Evolutionary conservation across 225 moss, liverwort and hornwort genomes (phyloP).

Genomic region (Antitrichia curtipendula): DNA sequence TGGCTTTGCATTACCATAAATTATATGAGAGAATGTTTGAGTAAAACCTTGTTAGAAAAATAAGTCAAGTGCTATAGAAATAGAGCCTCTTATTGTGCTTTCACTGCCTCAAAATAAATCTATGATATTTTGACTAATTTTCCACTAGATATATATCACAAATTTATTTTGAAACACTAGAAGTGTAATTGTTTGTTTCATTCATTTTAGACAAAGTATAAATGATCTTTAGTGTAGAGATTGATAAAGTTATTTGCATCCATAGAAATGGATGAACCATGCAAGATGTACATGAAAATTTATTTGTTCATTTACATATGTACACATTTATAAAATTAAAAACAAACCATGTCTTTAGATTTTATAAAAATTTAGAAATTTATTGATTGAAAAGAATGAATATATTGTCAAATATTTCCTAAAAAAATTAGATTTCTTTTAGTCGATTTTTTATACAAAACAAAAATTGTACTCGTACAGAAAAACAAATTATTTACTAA

Average conservation of each 20-base stretch:
- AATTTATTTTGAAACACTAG: too few species aligned
- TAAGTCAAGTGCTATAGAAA: accelerated
- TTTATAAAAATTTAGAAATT: background rate
- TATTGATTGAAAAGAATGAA: background rate
- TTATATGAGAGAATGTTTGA: background rate
- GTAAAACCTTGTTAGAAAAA: background rate
- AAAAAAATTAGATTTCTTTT: background rate
- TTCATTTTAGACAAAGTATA: background rate
- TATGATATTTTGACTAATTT: too few species aligned
- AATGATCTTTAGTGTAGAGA: accelerated
- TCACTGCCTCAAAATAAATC: too few species aligned
- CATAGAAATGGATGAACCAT: background rate
- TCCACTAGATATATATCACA: too few species aligned
- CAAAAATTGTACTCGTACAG: accelerated
- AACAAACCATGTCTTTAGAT: accelerated
- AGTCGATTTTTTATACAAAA: background rate
- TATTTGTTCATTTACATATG: background rate
- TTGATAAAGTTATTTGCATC: background rate
- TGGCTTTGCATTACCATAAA: background rate
- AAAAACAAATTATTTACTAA: background rate
- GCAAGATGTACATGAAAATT: too few species aligned
- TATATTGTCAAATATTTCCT: background rate
- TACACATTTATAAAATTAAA: too few species aligned
- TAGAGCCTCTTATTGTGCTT: background rate
- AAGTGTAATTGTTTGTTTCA: background rate